Evolutionary conservation across 805 yeast genomes (phyloP), one percentile per base, ranked within the genome.

Genomic region (Yarrowia bubula): DNA sequence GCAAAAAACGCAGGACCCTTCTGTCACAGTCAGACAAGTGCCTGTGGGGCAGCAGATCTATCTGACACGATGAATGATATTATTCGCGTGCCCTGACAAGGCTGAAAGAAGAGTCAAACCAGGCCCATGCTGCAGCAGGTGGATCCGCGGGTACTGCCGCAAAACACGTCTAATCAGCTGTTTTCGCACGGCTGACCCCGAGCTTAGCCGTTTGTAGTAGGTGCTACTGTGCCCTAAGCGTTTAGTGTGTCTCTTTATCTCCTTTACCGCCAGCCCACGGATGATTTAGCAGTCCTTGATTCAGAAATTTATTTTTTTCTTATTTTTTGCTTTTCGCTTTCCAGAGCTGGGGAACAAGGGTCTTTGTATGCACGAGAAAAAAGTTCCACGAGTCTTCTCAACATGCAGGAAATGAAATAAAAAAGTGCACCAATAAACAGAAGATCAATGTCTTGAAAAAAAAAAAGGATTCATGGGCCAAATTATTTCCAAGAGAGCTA

Each of bases 81-180:
- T 48, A 48, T 48, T 18, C 41, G 41, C 31, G 31, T 35, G 55
- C 55, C 55, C 55, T 48, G 55, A 48, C 55, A 48, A 48, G 55
- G 11, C 41, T 48, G 28, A 6, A n/a, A 11, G 14, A 13, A 9
- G 7, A 32, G 38, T n/a, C 28, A 22, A 22, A 22, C 28, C 28
- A 22, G 28, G 28, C 5, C 38, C n/a, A n/a, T 33, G 38, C 53
- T 47, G 53, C 39, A 48, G 37, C 22, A 14, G 4, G 41, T 48
- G 53, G 53, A 37, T 50, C 57, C 42, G 58, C 58, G 33, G 43
- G 17, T 13, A 51, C 35, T 17, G 17, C 58, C 15, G 32, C n/a
- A 22, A 17, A 33, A 18, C 15, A 11, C 17, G 41, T 17, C 37
- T 31, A 22, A 32, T 47, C 53, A 47, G 53, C 57, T 35, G 57